A percentile compares a stretch with the other conserved stretches of the same genome.
phyloP scores from a whole-genome alignment of 305 asterid genomes.

The Stenogyne calaminthoides region DNA sequence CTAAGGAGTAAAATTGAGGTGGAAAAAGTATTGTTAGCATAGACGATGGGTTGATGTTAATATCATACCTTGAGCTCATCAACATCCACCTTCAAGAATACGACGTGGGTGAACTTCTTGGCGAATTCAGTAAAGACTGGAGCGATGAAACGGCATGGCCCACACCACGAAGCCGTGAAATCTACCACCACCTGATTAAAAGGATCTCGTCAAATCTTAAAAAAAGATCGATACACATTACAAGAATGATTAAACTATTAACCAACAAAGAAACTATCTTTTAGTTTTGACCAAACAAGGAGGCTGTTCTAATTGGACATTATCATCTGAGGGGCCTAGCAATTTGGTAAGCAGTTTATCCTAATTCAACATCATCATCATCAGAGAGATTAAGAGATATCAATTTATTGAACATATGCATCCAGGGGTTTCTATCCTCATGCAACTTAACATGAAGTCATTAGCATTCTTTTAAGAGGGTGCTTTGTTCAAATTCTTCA shows the following conservation, averaged over 20 bases:
- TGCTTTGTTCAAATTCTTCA: background rate
- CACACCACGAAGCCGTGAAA: constrained; percentile 85
- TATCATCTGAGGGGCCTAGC: background rate
- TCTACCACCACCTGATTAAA: constrained; percentile 67
- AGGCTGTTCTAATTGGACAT: background rate
- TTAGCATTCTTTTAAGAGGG: too few relatives aligned
- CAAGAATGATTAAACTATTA: background rate
- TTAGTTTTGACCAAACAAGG: background rate
- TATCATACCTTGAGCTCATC: constrained; percentile 76
- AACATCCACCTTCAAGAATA: constrained; percentile 86
- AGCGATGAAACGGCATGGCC: constrained; percentile 82
- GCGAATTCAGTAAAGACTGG: constrained; percentile 76
- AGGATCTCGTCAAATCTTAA: background rate
- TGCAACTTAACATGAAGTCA: too few relatives aligned
- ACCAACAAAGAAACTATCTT: background rate
- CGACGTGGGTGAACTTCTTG: constrained; percentile 49
- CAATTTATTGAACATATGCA: background rate
- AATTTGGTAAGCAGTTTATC: background rate
- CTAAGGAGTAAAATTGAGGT: background rate
- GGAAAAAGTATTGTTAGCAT: background rate
- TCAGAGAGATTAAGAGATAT: background rate
- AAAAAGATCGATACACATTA: background rate
- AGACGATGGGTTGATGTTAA: background rate
- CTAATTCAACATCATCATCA: background rate
- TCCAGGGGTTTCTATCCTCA: too few relatives aligned